Percentiles rank a stretch among this genome's conserved stretches.
Conservation (phyloP, 2,329 filamentous ascomycete species). For the Aspergillus sclerotialis region DNA sequence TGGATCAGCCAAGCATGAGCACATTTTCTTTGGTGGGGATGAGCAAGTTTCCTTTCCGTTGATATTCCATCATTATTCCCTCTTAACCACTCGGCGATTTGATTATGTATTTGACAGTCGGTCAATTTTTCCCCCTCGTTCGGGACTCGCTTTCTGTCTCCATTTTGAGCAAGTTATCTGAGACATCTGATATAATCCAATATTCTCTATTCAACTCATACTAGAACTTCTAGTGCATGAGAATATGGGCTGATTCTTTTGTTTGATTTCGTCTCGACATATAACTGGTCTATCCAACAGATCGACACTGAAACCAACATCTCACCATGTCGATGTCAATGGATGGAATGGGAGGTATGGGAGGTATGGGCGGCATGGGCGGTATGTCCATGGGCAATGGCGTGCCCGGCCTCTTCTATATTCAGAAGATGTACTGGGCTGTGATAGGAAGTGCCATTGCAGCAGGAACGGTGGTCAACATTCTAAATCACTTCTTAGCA, state of each 20-base stretch:
- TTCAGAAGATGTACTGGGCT: constrained; percentile 49
- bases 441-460: constrained; percentile 37
- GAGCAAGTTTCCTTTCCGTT: constrained; percentile 2
- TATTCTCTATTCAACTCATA: too few species aligned
- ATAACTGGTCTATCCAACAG: too few species aligned
- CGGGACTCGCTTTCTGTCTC: too few species aligned
- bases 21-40: constrained; percentile 7
- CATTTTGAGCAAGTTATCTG: too few species aligned
- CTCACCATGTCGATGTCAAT: constrained; percentile 12
- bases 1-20: constrained; percentile 6
- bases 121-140: not conserved
- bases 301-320: too few species aligned
- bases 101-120: too few species aligned
- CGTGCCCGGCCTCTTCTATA: constrained; percentile 38
- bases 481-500: constrained; percentile 42
- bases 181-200: too few species aligned
- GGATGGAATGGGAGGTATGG: constrained; percentile 16
- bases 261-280: too few species aligned
- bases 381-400: constrained; percentile 37
- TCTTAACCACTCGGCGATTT: too few species aligned
- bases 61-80: not conserved
- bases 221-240: too few species aligned
- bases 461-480: constrained; percentile 29
- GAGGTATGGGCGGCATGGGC: constrained; percentile 24
- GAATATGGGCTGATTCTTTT: not conserved